Evolutionary conservation across 2,329 filamentous ascomycete genomes (phyloP).

Genomic region (Pseudogymnoascus sp.): DNA sequence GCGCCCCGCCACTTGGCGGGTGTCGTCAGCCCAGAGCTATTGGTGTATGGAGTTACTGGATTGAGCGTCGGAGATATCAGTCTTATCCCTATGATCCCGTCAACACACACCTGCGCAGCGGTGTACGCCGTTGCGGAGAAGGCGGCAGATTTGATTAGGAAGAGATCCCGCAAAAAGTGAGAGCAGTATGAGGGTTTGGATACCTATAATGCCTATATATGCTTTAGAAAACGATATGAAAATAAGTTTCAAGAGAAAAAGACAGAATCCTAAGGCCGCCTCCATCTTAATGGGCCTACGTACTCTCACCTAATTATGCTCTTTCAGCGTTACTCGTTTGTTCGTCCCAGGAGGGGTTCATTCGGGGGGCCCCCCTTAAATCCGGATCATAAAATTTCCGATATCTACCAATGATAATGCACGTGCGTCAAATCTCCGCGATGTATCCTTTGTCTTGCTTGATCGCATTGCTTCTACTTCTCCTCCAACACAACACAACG

Average conservation of each 20-base stretch:
- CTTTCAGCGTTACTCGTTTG: not conserved
- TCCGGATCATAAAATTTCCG: not conserved
- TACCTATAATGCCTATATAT: not conserved
- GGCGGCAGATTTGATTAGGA: slow-evolving; percentile 12
- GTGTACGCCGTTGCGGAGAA: slow-evolving; percentile 16
- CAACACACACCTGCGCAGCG: slow-evolving; percentile 8
- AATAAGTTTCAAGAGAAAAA: not conserved
- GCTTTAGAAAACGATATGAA: not conserved
- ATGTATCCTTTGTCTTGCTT: too few relatives aligned
- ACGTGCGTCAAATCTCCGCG: slow-evolving; percentile 9
- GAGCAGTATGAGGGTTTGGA: not conserved
- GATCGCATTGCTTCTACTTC: not conserved
- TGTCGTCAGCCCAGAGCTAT: slow-evolving; percentile 16
- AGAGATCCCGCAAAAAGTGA: not conserved
- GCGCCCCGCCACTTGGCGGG: slow-evolving; percentile 15
- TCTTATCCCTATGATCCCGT: slow-evolving; percentile 23
- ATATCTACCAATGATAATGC: slow-evolving; percentile 6
- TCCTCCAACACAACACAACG: not conserved
- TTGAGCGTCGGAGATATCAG: slow-evolving; percentile 16
- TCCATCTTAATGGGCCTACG: not conserved
- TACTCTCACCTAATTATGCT: not conserved
- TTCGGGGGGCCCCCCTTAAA: not conserved
- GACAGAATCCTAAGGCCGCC: not conserved
- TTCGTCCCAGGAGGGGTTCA: not conserved
- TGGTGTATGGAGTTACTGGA: slow-evolving; percentile 16